These are phyloP conservation scores for Sarcodon sp. DNA, from an alignment of 768 basidiomycete species.

Conservation along the genomic window DNA sequence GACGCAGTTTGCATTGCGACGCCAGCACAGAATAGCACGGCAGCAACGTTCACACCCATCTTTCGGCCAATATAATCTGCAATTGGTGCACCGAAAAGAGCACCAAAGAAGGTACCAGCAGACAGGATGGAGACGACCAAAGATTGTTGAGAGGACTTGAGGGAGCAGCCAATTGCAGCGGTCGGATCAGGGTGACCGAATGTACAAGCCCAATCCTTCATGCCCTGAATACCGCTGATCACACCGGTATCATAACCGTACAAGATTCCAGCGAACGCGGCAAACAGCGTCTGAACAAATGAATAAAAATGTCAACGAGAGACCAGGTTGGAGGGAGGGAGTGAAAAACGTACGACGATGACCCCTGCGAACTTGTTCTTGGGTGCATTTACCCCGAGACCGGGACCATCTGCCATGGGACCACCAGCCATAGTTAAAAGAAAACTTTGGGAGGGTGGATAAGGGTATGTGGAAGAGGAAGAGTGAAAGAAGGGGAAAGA, in stretches of 20 bases:
- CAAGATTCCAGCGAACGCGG: slow-evolving; percentile 26
- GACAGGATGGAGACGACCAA: slow-evolving; percentile 62
- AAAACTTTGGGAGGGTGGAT: background rate
- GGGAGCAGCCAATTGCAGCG: slow-evolving; percentile 10
- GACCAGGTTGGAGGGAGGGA: background rate
- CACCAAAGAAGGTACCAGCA: slow-evolving; percentile 79
- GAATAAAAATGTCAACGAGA: no score
- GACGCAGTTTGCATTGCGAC: slow-evolving; percentile 54
- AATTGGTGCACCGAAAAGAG: slow-evolving; percentile 36
- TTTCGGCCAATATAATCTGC: slow-evolving; percentile 45
- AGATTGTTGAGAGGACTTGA: slow-evolving; percentile 31
- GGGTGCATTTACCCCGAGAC: slow-evolving; percentile 16
- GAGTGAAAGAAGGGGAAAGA: background rate
- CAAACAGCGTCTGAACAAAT: slow-evolving; percentile 14
- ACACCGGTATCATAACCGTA: slow-evolving; percentile 76
- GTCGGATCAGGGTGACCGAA: slow-evolving; percentile 26
- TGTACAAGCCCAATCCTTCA: slow-evolving; percentile 41
- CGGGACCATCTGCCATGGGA: slow-evolving; percentile 14
- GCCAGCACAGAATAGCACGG: slow-evolving; percentile 45
- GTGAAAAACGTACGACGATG: slow-evolving; percentile 21
- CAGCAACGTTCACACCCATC: slow-evolving; percentile 31
- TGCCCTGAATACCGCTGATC: slow-evolving; percentile 66
- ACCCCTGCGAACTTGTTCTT: slow-evolving; percentile 20
- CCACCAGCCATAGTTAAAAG: slow-evolving; percentile 14
- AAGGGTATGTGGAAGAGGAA: background rate